These are phyloP conservation scores for Thermothelomyces thermophilus DNA, from an alignment of 2,329 filamentous ascomycete species.

Conservation along the genomic window DNA sequence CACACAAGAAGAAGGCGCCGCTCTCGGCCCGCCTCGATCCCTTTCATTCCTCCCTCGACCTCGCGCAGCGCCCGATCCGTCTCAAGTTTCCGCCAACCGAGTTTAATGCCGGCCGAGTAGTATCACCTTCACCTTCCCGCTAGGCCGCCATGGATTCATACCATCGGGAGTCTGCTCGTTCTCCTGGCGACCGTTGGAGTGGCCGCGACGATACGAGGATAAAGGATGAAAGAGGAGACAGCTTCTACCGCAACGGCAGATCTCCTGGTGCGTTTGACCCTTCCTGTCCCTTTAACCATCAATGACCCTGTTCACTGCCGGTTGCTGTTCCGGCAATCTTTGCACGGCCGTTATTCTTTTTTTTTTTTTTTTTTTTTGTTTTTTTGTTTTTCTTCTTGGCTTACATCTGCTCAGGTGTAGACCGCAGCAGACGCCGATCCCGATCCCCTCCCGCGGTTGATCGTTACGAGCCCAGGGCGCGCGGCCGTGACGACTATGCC, in stretches of 20 bases:
- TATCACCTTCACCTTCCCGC: background rate
- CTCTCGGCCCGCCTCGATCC: background rate
- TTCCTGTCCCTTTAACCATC: constrained; percentile 1
- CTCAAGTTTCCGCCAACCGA: background rate
- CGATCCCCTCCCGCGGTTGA: constrained; percentile 67
- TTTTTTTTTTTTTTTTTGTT: background rate
- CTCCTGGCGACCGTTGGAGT: constrained; percentile 48
- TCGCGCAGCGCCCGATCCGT: background rate
- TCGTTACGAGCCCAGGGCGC: constrained; percentile 65
- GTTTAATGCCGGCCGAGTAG: background rate
- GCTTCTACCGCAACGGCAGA: constrained; percentile 54
- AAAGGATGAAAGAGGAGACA: constrained; percentile 49
- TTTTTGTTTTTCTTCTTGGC: too few relatives aligned
- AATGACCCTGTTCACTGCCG: background rate
- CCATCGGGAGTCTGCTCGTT: constrained; percentile 49
- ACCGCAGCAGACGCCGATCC: constrained; percentile 54
- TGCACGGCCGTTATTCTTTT: background rate
- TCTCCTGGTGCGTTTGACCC: constrained; percentile 57
- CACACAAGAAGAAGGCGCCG: background rate
- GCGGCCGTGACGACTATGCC: constrained; percentile 61
- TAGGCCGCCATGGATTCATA: constrained; percentile 45
- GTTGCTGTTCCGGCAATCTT: background rate
- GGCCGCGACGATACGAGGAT: constrained; percentile 45
- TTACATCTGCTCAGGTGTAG: constrained; percentile 39
- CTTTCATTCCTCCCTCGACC: background rate